phyloP scores from a whole-genome alignment of 345 rosid genomes.

The Cardamine resedifolia region DNA sequence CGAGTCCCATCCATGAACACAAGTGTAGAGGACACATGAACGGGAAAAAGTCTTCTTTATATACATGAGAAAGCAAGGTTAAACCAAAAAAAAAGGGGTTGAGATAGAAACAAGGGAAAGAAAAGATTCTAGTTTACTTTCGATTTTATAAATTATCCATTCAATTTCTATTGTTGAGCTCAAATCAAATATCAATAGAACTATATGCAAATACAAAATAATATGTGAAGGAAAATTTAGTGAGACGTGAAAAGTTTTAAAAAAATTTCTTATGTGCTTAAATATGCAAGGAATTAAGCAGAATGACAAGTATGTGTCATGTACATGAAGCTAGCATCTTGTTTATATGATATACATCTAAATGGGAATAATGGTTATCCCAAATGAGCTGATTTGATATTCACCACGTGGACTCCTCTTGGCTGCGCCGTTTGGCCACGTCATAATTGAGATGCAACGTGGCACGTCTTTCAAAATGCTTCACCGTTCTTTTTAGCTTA shows the following conservation, averaged over 20 bases:
- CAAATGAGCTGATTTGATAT: neutral
- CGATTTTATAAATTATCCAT: constrained; percentile 17
- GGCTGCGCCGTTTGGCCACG: constrained; percentile 11
- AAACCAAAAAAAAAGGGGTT: constrained; percentile 27
- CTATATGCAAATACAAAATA: neutral
- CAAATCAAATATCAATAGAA: constrained; percentile 9
- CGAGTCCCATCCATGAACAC: constrained; percentile 9
- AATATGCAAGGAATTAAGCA: neutral
- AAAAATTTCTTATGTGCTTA: neutral
- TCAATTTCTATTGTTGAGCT: constrained; percentile 12
- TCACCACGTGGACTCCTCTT: constrained; percentile 25
- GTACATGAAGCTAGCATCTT: constrained; percentile 11
- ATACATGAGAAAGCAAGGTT: constrained; percentile 20
- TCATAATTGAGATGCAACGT: constrained; percentile 30
- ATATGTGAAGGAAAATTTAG: constrained; percentile 11
- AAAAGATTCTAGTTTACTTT: constrained; percentile 1
- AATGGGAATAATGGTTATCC: constrained; percentile 1
- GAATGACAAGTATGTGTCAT: neutral
- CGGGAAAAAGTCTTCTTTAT: neutral
- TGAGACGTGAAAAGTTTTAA: neutral
- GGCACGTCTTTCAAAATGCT: constrained; percentile 11
- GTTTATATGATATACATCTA: neutral
- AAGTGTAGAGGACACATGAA: neutral
- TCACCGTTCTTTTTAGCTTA: constrained; percentile 4
- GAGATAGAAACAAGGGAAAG: constrained; percentile 32